Conservation (phyloP, 257 asterid species). For the Asclepias syriaca region DNA sequence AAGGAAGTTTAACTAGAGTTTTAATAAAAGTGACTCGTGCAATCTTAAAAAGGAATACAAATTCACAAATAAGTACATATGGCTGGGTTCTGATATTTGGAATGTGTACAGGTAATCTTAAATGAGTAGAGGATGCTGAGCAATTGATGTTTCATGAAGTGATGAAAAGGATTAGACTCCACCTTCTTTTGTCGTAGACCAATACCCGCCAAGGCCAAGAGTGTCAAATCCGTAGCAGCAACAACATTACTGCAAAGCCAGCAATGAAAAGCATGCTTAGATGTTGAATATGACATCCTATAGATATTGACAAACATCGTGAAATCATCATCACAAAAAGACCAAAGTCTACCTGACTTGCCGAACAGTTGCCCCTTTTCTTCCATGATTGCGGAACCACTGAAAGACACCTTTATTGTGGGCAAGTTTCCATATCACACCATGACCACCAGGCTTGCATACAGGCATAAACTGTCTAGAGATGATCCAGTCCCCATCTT, state of each 20-base stretch:
- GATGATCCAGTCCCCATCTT: constrained; percentile 90
- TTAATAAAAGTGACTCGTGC: neutral
- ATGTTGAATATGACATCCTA: constrained; percentile 17
- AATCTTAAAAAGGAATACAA: neutral
- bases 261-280: constrained; percentile 34
- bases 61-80: neutral
- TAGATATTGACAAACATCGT: neutral
- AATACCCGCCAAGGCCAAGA: constrained; percentile 93
- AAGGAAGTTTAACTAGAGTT: neutral
- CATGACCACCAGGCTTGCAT: constrained; percentile 99
- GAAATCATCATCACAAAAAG: constrained; percentile 1
- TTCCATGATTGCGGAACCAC: constrained; percentile 71
- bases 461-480: constrained; percentile 61
- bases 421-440: constrained; percentile 98
- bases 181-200: constrained; percentile 87
- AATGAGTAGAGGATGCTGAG: neutral
- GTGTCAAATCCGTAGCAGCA: constrained; percentile 96
- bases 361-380: constrained; percentile 94
- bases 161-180: constrained; percentile 23
- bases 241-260: constrained; percentile 78
- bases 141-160: neutral
- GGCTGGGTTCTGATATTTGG: neutral
- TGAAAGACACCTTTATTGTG: constrained; percentile 86
- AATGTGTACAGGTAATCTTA: neutral
- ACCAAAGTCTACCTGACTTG: constrained; percentile 72